These are phyloP conservation scores for Polychytrium aggregatum DNA, from an alignment of 192 early-diverging fungal species.

Conservation along the genomic window DNA sequence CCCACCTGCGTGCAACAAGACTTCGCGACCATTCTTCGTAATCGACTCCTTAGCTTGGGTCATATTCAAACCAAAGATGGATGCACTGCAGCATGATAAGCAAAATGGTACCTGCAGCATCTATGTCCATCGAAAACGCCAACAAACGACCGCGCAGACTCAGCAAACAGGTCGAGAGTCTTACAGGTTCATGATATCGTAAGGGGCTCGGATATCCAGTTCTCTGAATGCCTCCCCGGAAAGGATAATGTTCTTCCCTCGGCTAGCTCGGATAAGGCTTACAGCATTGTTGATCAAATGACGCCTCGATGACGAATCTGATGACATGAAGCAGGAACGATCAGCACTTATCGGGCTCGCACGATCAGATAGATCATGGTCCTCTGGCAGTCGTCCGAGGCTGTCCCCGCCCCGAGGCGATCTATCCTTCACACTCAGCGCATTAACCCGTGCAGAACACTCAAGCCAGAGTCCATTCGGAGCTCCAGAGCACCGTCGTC, in stretches of 20 bases:
- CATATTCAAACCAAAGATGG: slow-evolving; percentile 48
- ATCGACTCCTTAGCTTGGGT: slow-evolving; percentile 40
- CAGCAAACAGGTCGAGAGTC: too few relatives aligned
- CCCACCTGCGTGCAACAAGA: slow-evolving; percentile 38
- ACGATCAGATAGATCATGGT: neutral
- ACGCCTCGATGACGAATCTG: slow-evolving; percentile 47
- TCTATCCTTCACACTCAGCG: neutral
- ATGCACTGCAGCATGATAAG: slow-evolving; percentile 22
- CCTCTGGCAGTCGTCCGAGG: neutral
- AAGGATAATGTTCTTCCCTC: slow-evolving; percentile 69
- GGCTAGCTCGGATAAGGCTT: slow-evolving; percentile 52
- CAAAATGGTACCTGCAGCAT: neutral
- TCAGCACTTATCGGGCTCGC: neutral
- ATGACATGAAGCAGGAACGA: slow-evolving; percentile 1
- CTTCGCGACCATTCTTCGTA: slow-evolving; percentile 40
- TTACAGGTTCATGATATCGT: slow-evolving; percentile 74
- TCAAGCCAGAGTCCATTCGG: neutral
- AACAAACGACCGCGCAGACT: neutral
- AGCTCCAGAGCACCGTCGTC: neutral
- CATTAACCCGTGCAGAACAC: neutral
- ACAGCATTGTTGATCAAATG: slow-evolving; percentile 58
- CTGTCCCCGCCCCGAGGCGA: neutral
- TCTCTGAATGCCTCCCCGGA: slow-evolving; percentile 55
- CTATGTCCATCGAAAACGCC: neutral
- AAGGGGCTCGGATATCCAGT: slow-evolving; percentile 61